Conservation (phyloP, 140 eudicot species). For the Oenanthe javanica region DNA sequence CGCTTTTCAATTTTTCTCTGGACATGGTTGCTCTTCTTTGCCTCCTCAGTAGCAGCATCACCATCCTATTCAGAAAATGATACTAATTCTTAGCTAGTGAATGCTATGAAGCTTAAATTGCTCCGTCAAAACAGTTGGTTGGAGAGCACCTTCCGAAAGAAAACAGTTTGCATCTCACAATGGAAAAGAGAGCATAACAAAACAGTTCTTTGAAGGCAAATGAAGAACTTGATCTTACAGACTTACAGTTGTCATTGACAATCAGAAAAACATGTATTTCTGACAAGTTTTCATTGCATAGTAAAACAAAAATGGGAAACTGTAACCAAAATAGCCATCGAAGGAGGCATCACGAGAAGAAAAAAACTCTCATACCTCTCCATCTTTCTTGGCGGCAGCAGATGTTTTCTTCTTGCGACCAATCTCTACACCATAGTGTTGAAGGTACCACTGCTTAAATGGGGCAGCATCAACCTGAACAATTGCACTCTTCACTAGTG, state of each 20-base stretch:
- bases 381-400: conserved; percentile 33
- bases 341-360: no score
- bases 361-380: conserved; percentile 26
- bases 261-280: background rate
- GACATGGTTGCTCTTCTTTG: conserved; percentile 15
- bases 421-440: conserved; percentile 42
- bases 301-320: background rate
- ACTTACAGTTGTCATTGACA: background rate
- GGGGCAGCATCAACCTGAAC: conserved; percentile 53
- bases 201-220: background rate
- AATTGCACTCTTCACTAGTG: conserved; percentile 42
- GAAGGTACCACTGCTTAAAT: conserved; percentile 44
- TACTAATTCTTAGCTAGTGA: background rate
- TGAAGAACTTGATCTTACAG: background rate
- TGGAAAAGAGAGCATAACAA: background rate
- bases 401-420: conserved; percentile 41
- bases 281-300: background rate
- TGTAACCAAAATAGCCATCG: background rate
- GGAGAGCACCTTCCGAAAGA: background rate
- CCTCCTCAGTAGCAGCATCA: conserved; percentile 12
- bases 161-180: background rate
- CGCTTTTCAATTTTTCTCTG: conserved; percentile 12
- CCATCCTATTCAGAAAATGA: background rate
- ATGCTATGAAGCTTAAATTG: background rate
- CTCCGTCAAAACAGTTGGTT: background rate